Evolutionary conservation across 2,329 filamentous ascomycete genomes (phyloP).

Genomic region (Fonsecaea monophora): DNA sequence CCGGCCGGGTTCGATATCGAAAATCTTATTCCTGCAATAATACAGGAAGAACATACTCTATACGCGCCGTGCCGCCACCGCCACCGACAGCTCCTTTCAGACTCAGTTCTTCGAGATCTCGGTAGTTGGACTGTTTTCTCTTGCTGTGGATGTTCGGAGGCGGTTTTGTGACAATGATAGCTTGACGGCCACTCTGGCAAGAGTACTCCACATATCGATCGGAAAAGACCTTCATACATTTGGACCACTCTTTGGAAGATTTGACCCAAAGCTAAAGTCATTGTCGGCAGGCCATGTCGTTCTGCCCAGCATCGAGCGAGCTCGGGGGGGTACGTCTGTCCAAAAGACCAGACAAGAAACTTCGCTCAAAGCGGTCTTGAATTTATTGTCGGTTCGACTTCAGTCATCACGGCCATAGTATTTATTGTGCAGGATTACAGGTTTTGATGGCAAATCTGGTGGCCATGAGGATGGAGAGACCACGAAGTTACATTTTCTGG

Average conservation of each 20-base stretch:
- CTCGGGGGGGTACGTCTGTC: conserved; percentile 40
- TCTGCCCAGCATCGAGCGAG: conserved; percentile 36
- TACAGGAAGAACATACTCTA: conserved; percentile 42
- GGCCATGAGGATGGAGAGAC: too few species aligned
- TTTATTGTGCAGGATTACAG: conserved; percentile 14
- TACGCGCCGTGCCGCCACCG: conserved; percentile 29
- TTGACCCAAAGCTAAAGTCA: conserved; percentile 18
- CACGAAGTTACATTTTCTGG: too few species aligned
- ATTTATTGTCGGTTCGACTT: conserved; percentile 15
- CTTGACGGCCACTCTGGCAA: conserved; percentile 40
- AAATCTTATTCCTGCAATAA: conserved; percentile 40
- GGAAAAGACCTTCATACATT: conserved; percentile 18
- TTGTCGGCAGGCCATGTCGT: conserved; percentile 5
- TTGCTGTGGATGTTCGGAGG: conserved; percentile 42
- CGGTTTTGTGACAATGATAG: conserved; percentile 42
- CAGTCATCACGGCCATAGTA: conserved; percentile 20
- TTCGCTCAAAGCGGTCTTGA: conserved; percentile 17
- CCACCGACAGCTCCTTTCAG: conserved; percentile 37
- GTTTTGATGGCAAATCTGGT: neutral
- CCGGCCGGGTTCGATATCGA: conserved; percentile 42
- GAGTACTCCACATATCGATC: conserved; percentile 41
- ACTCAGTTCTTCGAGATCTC: conserved; percentile 42
- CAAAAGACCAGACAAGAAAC: conserved; percentile 41
- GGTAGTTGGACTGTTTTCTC: conserved; percentile 40
- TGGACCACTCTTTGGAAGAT: conserved; percentile 2